These are phyloP conservation scores for Suillus cothurnatus DNA, from an alignment of 768 basidiomycete genomes.

Conservation along the genomic window DNA sequence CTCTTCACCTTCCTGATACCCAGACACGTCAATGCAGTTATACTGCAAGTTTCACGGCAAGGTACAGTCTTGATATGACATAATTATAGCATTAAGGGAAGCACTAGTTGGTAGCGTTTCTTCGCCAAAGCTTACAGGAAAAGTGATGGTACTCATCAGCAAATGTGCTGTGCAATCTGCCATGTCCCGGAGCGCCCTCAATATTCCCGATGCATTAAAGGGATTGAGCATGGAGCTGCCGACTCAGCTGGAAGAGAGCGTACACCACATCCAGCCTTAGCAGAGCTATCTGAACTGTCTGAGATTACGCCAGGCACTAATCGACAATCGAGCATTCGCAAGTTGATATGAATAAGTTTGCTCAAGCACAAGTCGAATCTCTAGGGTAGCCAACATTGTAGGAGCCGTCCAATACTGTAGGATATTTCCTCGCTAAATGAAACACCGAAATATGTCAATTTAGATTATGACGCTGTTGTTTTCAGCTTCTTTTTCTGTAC, in stretches of 20 bases:
- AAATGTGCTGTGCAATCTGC: not conserved
- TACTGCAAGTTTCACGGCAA: not conserved
- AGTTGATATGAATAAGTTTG: slow-evolving; percentile 6
- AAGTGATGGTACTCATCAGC: not conserved
- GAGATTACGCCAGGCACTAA: slow-evolving; percentile 31
- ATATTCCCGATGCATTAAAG: not conserved
- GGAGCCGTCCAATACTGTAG: not conserved
- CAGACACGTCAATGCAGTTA: not conserved
- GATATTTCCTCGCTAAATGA: not conserved
- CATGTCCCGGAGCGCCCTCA: not conserved
- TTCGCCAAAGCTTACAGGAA: not conserved
- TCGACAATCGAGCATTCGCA: slow-evolving; percentile 34
- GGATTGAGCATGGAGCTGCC: slow-evolving; percentile 2
- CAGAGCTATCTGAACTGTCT: slow-evolving; percentile 29
- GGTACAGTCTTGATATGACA: not conserved
- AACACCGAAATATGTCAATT: not conserved
- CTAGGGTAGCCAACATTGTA: slow-evolving; percentile 1
- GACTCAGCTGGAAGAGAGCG: not conserved
- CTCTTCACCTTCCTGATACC: not conserved
- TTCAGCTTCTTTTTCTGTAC: slow-evolving; percentile 40
- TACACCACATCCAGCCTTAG: slow-evolving; percentile 11
- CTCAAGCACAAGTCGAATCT: slow-evolving; percentile 6
- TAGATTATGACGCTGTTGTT: slow-evolving; percentile 17
- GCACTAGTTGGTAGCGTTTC: not conserved
- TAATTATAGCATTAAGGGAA: not conserved